Conservation (phyloP, 306 rosid species). For the Gastrolobium bilobum region DNA sequence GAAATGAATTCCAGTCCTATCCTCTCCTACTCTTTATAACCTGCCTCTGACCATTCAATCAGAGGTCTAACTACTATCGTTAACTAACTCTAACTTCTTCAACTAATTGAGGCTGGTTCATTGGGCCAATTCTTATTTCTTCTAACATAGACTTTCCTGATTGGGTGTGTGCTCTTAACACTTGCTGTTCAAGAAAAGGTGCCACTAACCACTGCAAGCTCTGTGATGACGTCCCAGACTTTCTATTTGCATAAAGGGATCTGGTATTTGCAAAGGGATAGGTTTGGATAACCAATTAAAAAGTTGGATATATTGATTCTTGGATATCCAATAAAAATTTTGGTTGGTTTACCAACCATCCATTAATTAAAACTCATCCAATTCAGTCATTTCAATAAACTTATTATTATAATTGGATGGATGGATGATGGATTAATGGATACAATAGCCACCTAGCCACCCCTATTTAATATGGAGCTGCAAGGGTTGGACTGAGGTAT, state of each 20-base stretch:
- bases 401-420: not conserved
- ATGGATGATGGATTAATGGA: not conserved
- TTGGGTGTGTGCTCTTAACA: no score
- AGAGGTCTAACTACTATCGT: no score
- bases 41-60: no score
- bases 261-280: conserved; percentile 18
- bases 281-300: not conserved
- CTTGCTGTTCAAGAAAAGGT: not conserved
- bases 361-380: not conserved
- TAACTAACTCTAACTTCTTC: no score
- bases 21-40: no score
- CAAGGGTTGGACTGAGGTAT: conserved; percentile 15
- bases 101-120: no score
- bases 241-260: not conserved
- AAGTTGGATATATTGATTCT: not conserved
- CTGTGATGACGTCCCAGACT: not conserved
- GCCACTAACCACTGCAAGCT: not conserved
- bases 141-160: no score
- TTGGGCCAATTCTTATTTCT: no score
- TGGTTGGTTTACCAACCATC: conserved; percentile 19
- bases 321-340: not conserved
- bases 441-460: conserved; percentile 2
- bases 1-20: no score
- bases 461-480: not conserved
- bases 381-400: not conserved